phyloP scores from a whole-genome alignment of 2,329 filamentous ascomycete species.

The Venturiaceae sp. region DNA sequence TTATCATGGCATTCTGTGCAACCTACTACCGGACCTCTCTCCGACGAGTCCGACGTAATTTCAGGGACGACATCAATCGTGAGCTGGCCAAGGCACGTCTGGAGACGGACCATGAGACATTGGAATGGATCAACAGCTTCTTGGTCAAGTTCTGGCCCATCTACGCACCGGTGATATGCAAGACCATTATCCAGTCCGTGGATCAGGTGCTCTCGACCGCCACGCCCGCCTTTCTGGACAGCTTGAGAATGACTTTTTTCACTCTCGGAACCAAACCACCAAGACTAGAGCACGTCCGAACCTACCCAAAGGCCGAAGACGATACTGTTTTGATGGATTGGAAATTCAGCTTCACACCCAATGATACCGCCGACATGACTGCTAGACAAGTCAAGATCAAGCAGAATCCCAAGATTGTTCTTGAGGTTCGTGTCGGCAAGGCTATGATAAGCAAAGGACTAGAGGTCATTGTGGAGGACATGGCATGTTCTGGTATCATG shows the following conservation, averaged over 20 bases:
- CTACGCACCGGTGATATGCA: constrained; percentile 85
- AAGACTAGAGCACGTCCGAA: constrained; percentile 94
- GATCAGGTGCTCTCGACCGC: constrained; percentile 92
- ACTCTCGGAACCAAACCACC: constrained; percentile 92
- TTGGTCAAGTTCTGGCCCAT: constrained; percentile 99
- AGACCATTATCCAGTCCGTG: constrained; percentile 86
- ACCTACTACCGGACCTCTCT: constrained; percentile 97
- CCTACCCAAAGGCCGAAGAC: constrained; percentile 90
- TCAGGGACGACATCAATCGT: constrained; percentile 84
- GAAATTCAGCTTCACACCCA: constrained; percentile 99
- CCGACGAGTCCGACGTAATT: constrained; percentile 87
- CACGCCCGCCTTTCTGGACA: constrained; percentile 87
- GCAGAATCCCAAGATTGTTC: constrained; percentile 90
- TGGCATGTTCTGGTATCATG: constrained; percentile 94
- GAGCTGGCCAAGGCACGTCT: constrained; percentile 80
- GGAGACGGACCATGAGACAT: constrained; percentile 81
- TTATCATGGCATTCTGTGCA: constrained; percentile 83
- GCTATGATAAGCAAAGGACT: constrained; percentile 95
- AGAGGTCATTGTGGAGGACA: constrained; percentile 95
- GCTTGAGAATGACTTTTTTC: constrained; percentile 86
- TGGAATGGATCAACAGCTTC: constrained; percentile 99
- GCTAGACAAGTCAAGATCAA: constrained; percentile 84
- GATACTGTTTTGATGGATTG: constrained; percentile 98
- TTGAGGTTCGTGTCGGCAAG: constrained; percentile 91
- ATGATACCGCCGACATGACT: constrained; percentile 87